Base-by-base conservation (phyloP, 1,139 yeast genomes). In the Pichia sp. region DNA sequence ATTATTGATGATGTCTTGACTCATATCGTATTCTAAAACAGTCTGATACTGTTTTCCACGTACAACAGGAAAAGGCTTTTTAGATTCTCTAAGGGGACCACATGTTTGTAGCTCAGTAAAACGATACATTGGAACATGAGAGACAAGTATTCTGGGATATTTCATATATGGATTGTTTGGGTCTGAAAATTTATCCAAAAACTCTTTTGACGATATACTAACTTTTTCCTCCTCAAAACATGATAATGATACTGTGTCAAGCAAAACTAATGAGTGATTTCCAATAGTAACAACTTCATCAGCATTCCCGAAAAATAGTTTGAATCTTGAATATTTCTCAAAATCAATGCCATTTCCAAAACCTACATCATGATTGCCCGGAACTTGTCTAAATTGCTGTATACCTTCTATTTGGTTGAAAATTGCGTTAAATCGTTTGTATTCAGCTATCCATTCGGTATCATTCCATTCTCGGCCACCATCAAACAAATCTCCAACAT, bases 281-380 rank as follows among this genome's bases (percentile, higher is more conserved):
- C 93, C 96, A 8, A 72, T 44, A 25, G 76, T 63, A 15, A 74
- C 64, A 40, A 70, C 65, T 24, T 69, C 69, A 42, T 81, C 74
- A 9, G 82, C 69, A 31, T 69, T 78, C 3, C 98, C 98, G 59
- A 86, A 89, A 55, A 70, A 73, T 2, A 79, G 66, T 19, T 72
- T 63, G 61, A 89, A 91, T 49, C 97, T 67, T 24, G 75, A 64
- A 38, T 72, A 60, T 23, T 79, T 74, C 3, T 67, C 61, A 22
- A 72, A 73, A 11, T 73, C 67, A 7, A 75, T 69, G 1, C 79
- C 75, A 43, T 78, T 74, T 28, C 94, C 95, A 59, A 83, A 89
- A 1, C 98, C 98, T 51, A 91, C 85, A 59, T 91, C 98, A 59
- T 91, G 98, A 56, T 91, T 91, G 2, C 98, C 98, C 0, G 97